These are phyloP conservation scores for Vaccinium myrtillus DNA, from an alignment of 148 eudicot species.

Conservation along the genomic window DNA sequence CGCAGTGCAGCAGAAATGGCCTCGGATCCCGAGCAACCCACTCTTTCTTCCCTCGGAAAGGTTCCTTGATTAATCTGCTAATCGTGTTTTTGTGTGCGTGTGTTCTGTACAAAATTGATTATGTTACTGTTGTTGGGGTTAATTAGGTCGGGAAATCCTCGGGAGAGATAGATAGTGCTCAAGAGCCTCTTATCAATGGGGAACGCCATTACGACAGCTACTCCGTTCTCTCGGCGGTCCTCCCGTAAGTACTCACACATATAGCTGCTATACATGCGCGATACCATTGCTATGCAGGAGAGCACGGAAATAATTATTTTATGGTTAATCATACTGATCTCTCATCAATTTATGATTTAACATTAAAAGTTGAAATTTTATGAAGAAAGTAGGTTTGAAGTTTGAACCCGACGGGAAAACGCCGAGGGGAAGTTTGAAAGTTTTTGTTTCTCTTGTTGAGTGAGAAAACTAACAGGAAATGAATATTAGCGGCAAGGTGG, in stretches of 20 bases:
- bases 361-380: not conserved
- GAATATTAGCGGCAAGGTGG: not conserved
- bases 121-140: not conserved
- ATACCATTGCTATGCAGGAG: not conserved
- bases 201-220: conserved; percentile 38
- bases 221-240: conserved; percentile 46
- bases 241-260: conserved; percentile 45
- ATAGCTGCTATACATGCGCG: not conserved
- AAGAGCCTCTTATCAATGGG: conserved; percentile 47
- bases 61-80: not conserved
- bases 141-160: conserved; percentile 37
- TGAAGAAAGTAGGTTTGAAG: not conserved
- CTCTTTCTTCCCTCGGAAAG: conserved; percentile 36
- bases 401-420: not conserved
- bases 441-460: not conserved
- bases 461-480: not conserved
- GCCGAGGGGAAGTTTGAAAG: not conserved
- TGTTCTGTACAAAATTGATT: too few species aligned
- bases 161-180: conserved; percentile 27
- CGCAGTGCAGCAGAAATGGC: conserved; percentile 26
- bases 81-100: too few species aligned
- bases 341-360: not conserved
- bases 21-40: conserved; percentile 34
- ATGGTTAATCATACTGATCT: not conserved
- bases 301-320: not conserved